Percentiles rank a stretch among this genome's conserved stretches.
phyloP scores from a whole-genome alignment of 805 yeast species.

The Debaryomyces tyrocola region DNA sequence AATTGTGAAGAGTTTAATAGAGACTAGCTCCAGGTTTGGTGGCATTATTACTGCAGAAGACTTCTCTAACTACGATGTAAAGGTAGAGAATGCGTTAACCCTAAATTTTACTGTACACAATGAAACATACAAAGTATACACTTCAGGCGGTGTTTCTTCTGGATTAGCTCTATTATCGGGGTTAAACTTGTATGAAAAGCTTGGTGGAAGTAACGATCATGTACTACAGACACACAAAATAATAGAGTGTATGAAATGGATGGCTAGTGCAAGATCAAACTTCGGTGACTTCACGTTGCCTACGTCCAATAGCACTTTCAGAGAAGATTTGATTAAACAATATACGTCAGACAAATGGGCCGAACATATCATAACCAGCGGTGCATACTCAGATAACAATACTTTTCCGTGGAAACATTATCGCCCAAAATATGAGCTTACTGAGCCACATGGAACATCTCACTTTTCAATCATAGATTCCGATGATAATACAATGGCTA shows the following conservation, averaged over 20 bases:
- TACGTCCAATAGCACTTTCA: constrained; percentile 10
- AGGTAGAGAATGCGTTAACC: constrained; percentile 44
- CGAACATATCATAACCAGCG: constrained; percentile 35
- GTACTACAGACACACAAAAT: constrained; percentile 59
- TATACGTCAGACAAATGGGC: constrained; percentile 61
- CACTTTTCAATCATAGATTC: constrained; percentile 80
- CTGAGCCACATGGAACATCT: constrained; percentile 88
- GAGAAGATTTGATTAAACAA: constrained; percentile 33
- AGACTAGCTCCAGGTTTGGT: constrained; percentile 49
- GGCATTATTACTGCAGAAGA: constrained; percentile 72
- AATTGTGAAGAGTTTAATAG: constrained; percentile 61
- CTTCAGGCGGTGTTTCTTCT: constrained; percentile 71
- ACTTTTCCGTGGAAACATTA: constrained; percentile 76
- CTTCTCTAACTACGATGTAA: constrained; percentile 59
- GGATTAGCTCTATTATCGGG: constrained; percentile 85
- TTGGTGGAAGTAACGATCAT: constrained; percentile 13
- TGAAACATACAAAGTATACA: constrained; percentile 26
- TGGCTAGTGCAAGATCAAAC: constrained; percentile 81
- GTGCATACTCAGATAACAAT: constrained; percentile 49
- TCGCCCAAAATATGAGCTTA: constrained; percentile 72
- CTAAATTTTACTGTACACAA: constrained; percentile 19
- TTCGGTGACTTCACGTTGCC: constrained; percentile 61
- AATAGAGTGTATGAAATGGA: constrained; percentile 91
- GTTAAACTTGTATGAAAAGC: constrained; percentile 56
- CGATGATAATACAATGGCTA: constrained; percentile 72